Evolutionary conservation across 352 stramenopile genomes (phyloP).

Genomic region (Phytopythium delawarense): DNA sequence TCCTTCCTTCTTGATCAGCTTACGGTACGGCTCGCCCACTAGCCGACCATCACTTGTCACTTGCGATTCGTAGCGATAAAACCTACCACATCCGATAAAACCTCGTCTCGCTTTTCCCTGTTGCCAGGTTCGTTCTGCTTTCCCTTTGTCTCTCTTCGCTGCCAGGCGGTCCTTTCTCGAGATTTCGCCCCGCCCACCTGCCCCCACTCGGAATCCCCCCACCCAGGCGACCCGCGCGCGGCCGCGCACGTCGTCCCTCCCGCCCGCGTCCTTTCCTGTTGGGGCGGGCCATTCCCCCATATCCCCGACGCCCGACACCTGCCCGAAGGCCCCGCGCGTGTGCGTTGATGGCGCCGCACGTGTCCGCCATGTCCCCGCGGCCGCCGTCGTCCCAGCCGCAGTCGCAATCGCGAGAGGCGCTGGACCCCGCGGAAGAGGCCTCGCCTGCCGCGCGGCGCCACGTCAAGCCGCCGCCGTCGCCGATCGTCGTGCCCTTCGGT

Average conservation of each 20-base stretch:
- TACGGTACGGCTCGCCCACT: too few species aligned
- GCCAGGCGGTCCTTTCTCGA: background rate
- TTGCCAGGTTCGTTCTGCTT: background rate
- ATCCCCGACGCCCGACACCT: background rate
- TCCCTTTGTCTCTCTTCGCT: background rate
- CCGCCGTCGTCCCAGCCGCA: background rate
- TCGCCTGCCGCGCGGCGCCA: background rate
- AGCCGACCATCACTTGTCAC: too few species aligned
- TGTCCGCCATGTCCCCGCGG: conserved; percentile 17
- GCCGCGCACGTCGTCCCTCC: conserved; percentile 1
- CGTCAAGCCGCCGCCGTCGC: background rate
- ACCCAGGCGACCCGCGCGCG: background rate
- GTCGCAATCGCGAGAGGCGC: background rate
- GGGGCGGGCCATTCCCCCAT: background rate
- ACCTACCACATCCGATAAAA: background rate
- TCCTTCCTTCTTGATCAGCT: too few species aligned
- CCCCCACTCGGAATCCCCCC: background rate
- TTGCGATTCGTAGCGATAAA: background rate
- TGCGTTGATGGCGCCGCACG: conserved; percentile 30
- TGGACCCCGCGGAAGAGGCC: background rate
- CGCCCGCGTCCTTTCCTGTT: background rate
- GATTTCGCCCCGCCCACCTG: background rate
- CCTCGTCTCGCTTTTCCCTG: background rate
- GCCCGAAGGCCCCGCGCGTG: too few species aligned
- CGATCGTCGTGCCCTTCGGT: conserved; percentile 1